Base-by-base conservation (phyloP, 2,329 filamentous ascomycete species). In the Ophiosphaerella herpotricha region DNA sequence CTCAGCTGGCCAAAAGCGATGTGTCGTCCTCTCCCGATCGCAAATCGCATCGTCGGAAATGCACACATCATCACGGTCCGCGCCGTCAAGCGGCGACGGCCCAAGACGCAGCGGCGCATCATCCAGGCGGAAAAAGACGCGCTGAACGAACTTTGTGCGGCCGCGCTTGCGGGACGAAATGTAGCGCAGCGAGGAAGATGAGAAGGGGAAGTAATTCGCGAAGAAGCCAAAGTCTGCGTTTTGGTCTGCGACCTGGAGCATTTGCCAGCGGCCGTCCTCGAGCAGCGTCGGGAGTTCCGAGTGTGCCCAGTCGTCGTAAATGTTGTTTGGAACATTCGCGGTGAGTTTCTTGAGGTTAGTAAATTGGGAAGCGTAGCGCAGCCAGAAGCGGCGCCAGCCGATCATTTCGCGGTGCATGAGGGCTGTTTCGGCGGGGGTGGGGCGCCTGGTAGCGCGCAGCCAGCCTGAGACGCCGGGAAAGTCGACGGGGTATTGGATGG, bases 351-450 rank as follows among this genome's bases (percentile, higher is more conserved):
- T 72, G 2, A 72, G 57, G 33, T 71, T 71, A n/a, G 56, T 68
- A 50, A 73, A 67, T 14, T 66, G 67, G 5, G 47, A 48, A 2
- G 70, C 68, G 38, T 73, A 72, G 13, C 70, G 64, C 8, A 57
- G 56, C 70, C 70, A 73, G 57, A 72, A 73, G 23, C 66, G 60
- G 14, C 66, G 63, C 69, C 70, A 73, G 12, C 69, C 70, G 23
- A 57, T 59, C 58, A 61, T 66, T 44, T 73, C 69, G 39, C 68
- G 64, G 23, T 58, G 37, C 48, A 73, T 60, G 36, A 72, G 60
- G 16, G 51, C 43, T 29, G 52, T 58, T 44, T 73, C 69, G 0
- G 58, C 64, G 12, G 53, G 57, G 5, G 57, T 62, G 4, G 61
- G 54, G 5, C 58, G 54, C 21, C 63, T 68, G 12, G 57, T 54